Conservation (phyloP, 2,329 filamentous ascomycete genomes). For the Elsinoe batatas region DNA sequence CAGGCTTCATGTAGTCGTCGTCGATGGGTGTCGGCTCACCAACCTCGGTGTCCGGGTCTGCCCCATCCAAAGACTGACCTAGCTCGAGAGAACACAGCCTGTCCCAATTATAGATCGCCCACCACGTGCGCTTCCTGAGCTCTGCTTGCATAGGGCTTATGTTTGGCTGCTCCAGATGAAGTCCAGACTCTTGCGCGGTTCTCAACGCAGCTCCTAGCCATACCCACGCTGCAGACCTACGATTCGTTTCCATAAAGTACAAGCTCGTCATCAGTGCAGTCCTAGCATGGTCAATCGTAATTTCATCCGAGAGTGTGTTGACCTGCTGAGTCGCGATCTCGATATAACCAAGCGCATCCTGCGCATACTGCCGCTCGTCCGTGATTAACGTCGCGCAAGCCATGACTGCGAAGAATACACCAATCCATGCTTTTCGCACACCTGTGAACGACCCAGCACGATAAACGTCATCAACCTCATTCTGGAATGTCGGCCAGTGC, state of each 20-base stretch:
- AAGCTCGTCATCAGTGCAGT: constrained; percentile 64
- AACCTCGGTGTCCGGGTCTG: constrained; percentile 82
- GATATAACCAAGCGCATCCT: constrained; percentile 19
- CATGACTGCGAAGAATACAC: constrained; percentile 72
- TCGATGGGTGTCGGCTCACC: constrained; percentile 69
- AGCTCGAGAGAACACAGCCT: constrained; percentile 70
- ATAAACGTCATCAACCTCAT: constrained; percentile 69
- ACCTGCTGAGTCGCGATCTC: constrained; percentile 38
- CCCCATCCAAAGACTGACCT: constrained; percentile 69
- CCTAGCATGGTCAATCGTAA: constrained; percentile 65
- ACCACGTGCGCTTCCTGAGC: constrained; percentile 83
- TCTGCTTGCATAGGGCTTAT: constrained; percentile 71
- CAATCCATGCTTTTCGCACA: constrained; percentile 60
- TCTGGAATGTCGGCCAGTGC: constrained; percentile 76
- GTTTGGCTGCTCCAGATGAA: constrained; percentile 64
- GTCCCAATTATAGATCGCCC: constrained; percentile 86
- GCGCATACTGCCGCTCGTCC: constrained; percentile 57
- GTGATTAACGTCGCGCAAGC: constrained; percentile 73
- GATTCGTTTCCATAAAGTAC: constrained; percentile 75
- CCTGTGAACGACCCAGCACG: constrained; percentile 50
- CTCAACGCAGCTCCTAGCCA: constrained; percentile 75
- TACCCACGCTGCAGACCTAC: constrained; percentile 74
- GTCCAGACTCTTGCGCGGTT: constrained; percentile 71
- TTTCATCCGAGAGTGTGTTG: constrained; percentile 73
- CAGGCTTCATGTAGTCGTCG: constrained; percentile 61